These are phyloP conservation scores for Penicillium sp. DNA, from an alignment of 2,329 filamentous ascomycete genomes.

Conservation along the genomic window DNA sequence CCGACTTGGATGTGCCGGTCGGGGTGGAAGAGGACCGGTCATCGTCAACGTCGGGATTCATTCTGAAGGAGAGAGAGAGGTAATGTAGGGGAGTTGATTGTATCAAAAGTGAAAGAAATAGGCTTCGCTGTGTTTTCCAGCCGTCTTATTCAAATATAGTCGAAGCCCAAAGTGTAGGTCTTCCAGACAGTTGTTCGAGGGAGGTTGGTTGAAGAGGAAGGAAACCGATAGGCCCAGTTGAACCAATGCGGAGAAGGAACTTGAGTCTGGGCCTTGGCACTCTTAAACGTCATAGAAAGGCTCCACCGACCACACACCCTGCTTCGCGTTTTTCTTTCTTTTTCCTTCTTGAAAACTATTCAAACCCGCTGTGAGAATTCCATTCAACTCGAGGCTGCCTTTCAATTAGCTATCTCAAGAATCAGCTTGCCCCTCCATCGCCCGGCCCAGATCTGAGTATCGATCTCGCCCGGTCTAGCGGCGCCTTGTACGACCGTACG, in stretches of 20 bases:
- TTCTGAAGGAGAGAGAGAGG: slow-evolving; percentile 16
- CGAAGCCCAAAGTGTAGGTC: not conserved
- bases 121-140: too few species aligned
- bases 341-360: not conserved
- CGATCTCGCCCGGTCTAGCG: slow-evolving; percentile 5
- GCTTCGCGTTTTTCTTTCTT: slow-evolving; percentile 4
- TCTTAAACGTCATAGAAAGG: slow-evolving; percentile 30
- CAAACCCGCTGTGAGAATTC: not conserved
- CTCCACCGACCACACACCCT: slow-evolving; percentile 19
- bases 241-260: slow-evolving; percentile 27
- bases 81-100: too few species aligned
- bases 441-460: not conserved
- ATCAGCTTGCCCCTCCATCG: not conserved
- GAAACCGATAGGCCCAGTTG: slow-evolving; percentile 22
- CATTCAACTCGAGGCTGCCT: not conserved
- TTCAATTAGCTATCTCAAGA: not conserved
- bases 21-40: slow-evolving; percentile 41
- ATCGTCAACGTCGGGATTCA: slow-evolving; percentile 34
- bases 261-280: slow-evolving; percentile 23
- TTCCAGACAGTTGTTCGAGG: not conserved
- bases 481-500: slow-evolving; percentile 15
- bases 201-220: slow-evolving; percentile 14
- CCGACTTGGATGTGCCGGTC: slow-evolving; percentile 34
- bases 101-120: not conserved
- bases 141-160: too few species aligned